Percentiles rank a stretch among this genome's conserved stretches.
These are phyloP conservation scores for Ceratobasidium sp. DNA, from an alignment of 1,284 basidiomycete species.

Conservation along the genomic window DNA sequence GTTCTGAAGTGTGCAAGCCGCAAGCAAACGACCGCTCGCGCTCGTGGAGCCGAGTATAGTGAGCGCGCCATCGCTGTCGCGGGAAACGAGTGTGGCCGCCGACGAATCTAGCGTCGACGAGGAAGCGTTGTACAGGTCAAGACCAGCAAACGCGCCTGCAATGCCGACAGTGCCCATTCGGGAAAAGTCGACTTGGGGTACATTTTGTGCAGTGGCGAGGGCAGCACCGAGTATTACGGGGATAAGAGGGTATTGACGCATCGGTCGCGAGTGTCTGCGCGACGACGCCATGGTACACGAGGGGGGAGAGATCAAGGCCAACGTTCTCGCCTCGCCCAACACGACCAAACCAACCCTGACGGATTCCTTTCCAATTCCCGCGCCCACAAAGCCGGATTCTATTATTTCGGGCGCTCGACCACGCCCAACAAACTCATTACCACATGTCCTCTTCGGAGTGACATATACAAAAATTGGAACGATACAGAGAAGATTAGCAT, in stretches of 20 bases:
- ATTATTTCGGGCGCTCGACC: not conserved
- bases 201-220: conserved; percentile 32
- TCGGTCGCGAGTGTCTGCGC: conserved; percentile 36
- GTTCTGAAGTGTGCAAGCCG: conserved; percentile 71
- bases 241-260: conserved; percentile 23
- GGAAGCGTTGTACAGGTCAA: conserved; percentile 70
- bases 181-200: conserved; percentile 87
- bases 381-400: conserved; percentile 39
- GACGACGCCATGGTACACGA: conserved; percentile 25
- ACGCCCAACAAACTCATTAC: not conserved
- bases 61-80: conserved; percentile 70
- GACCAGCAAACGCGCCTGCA: conserved; percentile 85
- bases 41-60: conserved; percentile 74
- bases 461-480: no score
- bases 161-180: conserved; percentile 91
- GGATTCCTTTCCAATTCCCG: not conserved
- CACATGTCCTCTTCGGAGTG: conserved; percentile 26
- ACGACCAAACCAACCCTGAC: conserved; percentile 27
- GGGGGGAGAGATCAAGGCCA: conserved; percentile 14
- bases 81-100: conserved; percentile 74
- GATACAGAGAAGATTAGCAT: no score
- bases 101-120: conserved; percentile 68
- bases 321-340: not conserved
- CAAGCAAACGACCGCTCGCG: conserved; percentile 70
- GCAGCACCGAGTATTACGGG: conserved; percentile 28